These are phyloP conservation scores for Pugionium cornutum DNA, from an alignment of 345 rosid genomes.

Conservation along the genomic window DNA sequence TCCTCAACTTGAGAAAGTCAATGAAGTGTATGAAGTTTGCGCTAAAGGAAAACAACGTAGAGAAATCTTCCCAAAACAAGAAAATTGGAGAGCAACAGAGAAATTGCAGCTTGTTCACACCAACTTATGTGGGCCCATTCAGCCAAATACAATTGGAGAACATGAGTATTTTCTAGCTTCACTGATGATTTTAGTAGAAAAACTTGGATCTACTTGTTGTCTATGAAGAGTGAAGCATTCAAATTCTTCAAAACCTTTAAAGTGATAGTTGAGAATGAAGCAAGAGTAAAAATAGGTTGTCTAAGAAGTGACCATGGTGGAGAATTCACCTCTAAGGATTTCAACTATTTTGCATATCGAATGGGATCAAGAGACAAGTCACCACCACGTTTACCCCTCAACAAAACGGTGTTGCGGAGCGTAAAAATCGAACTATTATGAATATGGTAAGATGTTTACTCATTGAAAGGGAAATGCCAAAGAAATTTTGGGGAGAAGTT, in stretches of 20 bases:
- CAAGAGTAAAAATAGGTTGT: not conserved
- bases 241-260: not conserved
- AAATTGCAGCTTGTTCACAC: slow-evolving; percentile 9
- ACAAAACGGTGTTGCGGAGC: not conserved
- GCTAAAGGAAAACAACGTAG: not conserved
- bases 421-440: not conserved
- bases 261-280: not conserved
- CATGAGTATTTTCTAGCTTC: not conserved
- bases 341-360: not conserved
- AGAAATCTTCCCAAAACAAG: not conserved
- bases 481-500: not conserved
- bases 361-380: not conserved
- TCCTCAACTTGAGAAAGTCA: not conserved
- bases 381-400: not conserved
- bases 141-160: not conserved
- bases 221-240: not conserved
- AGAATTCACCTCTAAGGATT: not conserved
- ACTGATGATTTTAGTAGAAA: not conserved
- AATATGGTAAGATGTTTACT: not conserved
- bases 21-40: not conserved
- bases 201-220: not conserved
- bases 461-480: not conserved
- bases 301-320: not conserved
- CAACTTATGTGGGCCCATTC: not conserved
- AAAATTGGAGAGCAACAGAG: not conserved